phyloP scores from a whole-genome alignment of 768 basidiomycete species.

The Russula lepida region DNA sequence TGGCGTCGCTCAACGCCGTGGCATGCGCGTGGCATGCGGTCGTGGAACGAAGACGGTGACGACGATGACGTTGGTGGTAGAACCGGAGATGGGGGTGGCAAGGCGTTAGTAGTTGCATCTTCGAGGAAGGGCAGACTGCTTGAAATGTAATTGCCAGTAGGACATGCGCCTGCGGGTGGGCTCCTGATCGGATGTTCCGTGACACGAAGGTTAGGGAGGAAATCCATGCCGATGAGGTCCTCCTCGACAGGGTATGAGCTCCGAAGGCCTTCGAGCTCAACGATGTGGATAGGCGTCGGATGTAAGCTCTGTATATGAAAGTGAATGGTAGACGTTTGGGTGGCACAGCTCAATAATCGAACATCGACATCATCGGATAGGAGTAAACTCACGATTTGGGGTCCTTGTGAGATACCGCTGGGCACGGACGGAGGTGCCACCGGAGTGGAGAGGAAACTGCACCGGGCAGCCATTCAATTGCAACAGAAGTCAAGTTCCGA shows the following conservation, averaged over 20 bases:
- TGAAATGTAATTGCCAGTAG: neutral
- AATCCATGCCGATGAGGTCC: neutral
- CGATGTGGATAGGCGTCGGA: neutral
- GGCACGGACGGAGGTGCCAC: neutral
- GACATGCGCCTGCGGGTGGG: slow-evolving; percentile 2
- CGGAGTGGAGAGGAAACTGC: neutral
- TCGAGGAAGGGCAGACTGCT: neutral
- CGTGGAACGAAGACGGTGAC: neutral
- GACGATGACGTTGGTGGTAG: neutral
- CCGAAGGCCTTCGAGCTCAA: neutral
- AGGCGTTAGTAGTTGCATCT: neutral
- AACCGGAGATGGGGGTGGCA: neutral
- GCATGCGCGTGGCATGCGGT: slow-evolving; percentile 1
- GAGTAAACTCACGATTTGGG: neutral
- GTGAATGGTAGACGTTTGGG: neutral
- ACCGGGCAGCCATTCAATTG: neutral
- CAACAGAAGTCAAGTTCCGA: neutral
- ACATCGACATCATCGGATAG: no score
- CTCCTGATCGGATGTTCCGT: neutral
- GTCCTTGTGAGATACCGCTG: neutral
- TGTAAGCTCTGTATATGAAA: neutral
- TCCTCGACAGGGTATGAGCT: neutral
- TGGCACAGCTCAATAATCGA: neutral
- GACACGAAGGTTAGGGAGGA: neutral
- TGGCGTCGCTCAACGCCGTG: slow-evolving; percentile 8